A percentile compares a stretch with the other conserved stretches of the same genome.
Evolutionary conservation across 2,329 filamentous ascomycete species (phyloP).

Genomic region (Fusarium sacchari): DNA sequence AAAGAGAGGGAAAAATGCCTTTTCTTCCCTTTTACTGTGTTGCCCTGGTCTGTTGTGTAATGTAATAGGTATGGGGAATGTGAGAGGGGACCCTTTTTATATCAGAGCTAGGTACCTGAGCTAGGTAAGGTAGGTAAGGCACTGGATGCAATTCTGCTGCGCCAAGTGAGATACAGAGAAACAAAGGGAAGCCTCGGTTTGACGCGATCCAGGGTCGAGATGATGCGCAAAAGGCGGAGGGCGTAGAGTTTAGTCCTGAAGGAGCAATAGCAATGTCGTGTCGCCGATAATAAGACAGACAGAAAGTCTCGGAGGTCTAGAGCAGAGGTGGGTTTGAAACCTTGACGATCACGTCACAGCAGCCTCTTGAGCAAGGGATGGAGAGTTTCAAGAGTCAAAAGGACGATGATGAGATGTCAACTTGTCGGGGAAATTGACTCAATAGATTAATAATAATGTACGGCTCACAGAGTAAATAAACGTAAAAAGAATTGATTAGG

Average conservation of each 20-base stretch:
- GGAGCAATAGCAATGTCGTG: constrained; percentile 8
- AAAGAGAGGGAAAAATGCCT: constrained; percentile 17
- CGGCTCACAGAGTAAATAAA: constrained; percentile 5
- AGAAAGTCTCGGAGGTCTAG: background rate
- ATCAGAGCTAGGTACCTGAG: constrained; percentile 29
- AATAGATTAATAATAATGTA: background rate
- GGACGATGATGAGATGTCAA: background rate
- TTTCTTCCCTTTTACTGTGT: constrained; percentile 15
- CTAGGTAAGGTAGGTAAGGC: background rate
- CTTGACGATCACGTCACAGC: constrained; percentile 37
- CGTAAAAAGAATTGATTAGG: constrained; percentile 36
- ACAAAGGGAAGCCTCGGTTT: constrained; percentile 29
- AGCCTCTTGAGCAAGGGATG: constrained; percentile 32
- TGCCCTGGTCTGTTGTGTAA: constrained; percentile 12
- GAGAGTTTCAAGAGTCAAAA: background rate
- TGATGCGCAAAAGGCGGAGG: constrained; percentile 34
- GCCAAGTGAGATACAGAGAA: constrained; percentile 17
- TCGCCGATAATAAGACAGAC: constrained; percentile 6
- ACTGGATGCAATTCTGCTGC: constrained; percentile 18
- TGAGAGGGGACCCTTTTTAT: constrained; percentile 33
- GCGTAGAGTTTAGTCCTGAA: constrained; percentile 11
- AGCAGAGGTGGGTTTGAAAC: constrained; percentile 22
- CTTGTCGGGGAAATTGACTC: constrained; percentile 1
- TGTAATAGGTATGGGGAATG: constrained; percentile 3
- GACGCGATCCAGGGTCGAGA: constrained; percentile 38